Evolutionary conservation across 1,284 basidiomycete species (phyloP).

Genomic region (Schizophyllum amplum): DNA sequence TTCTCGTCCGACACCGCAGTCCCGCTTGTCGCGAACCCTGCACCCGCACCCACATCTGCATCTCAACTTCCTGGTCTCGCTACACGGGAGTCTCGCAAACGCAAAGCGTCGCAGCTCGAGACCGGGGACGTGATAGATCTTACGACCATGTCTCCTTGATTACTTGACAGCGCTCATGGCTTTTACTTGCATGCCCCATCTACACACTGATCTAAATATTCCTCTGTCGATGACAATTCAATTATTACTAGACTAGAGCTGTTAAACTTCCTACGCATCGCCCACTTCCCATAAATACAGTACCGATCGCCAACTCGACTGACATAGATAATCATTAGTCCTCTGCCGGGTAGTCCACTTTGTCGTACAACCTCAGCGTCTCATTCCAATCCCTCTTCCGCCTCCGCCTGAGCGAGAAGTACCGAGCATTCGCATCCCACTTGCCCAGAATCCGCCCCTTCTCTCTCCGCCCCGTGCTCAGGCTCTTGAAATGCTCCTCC

Average conservation of each 20-base stretch:
- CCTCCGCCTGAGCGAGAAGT: slow-evolving; percentile 70
- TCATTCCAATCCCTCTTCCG: slow-evolving; percentile 87
- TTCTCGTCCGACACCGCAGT: too few species aligned
- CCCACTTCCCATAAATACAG: too few species aligned
- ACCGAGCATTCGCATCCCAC: slow-evolving; percentile 63
- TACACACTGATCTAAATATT: too few species aligned
- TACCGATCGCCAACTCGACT: too few species aligned
- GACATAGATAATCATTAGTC: slow-evolving; percentile 16
- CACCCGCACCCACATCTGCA: too few species aligned
- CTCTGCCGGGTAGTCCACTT: slow-evolving; percentile 65
- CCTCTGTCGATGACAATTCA: too few species aligned
- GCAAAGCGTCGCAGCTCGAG: neutral
- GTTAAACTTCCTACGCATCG: too few species aligned
- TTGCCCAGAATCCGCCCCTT: slow-evolving; percentile 58
- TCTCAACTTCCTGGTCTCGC: too few species aligned
- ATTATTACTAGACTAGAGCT: too few species aligned
- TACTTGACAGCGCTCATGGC: neutral
- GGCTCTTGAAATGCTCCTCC: slow-evolving; percentile 48
- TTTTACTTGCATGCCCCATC: too few species aligned
- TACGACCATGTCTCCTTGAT: neutral
- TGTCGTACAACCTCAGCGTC: slow-evolving; percentile 69
- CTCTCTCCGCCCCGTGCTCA: slow-evolving; percentile 45
- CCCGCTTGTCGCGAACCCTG: too few species aligned
- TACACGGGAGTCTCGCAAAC: neutral
- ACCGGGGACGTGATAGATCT: neutral